These are phyloP conservation scores for Saussurea involucrata DNA, from an alignment of 129 eudicot genomes.

Conservation along the genomic window DNA sequence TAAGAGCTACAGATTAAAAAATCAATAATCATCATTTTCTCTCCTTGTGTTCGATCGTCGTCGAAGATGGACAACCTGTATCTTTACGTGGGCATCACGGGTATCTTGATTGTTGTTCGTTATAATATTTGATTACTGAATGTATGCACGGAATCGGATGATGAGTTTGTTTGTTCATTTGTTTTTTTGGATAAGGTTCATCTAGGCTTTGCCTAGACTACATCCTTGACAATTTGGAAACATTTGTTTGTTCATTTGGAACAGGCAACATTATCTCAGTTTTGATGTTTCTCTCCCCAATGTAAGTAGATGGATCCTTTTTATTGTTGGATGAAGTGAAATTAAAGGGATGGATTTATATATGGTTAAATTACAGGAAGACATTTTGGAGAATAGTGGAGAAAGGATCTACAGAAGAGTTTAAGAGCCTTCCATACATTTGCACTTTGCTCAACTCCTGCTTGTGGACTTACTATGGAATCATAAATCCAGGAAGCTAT, in stretches of 20 bases:
- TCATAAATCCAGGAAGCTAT: conserved; percentile 52
- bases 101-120: conserved; percentile 5
- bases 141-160: not conserved
- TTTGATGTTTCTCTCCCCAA: conserved; percentile 68
- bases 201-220: no score
- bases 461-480: conserved; percentile 73
- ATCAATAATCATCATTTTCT: not conserved
- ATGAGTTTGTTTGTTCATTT: not conserved
- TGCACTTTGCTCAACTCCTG: conserved; percentile 55
- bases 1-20: not conserved
- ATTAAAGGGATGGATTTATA: no score
- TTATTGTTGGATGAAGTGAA: no score
- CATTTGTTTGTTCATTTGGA: no score
- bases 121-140: not conserved
- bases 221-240: no score
- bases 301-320: conserved; percentile 38
- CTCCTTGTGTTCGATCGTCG: not conserved
- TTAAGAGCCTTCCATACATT: conserved; percentile 67
- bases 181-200: no score
- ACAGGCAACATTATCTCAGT: conserved; percentile 68
- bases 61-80: conserved; percentile 34
- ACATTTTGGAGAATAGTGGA: conserved; percentile 53
- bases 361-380: conserved; percentile 49
- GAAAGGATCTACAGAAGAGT: conserved; percentile 55
- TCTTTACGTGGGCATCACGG: conserved; percentile 51